Evolutionary conservation across 2,329 filamentous ascomycete species (phyloP), one percentile per base, ranked within the genome.

Genomic region (Tetracladium maxilliforme): DNA sequence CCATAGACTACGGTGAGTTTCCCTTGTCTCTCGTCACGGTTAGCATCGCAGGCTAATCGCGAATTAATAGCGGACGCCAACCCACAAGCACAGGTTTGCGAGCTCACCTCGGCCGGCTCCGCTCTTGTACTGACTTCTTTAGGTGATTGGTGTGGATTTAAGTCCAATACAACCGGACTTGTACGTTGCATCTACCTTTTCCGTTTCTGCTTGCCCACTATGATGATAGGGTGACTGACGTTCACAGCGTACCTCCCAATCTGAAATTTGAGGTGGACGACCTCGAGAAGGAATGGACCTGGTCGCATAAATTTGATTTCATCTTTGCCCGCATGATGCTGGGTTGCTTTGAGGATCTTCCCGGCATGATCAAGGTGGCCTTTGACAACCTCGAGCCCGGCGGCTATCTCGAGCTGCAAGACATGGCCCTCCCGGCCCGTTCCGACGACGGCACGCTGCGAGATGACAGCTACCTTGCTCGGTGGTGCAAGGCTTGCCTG

Each of bases 251-350:
- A 4, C 61, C 62, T 13, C 52, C 58, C 9, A 67, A 67, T 32
- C 49, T 63, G 19, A 48, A 48, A 10, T 67, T 67, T 39, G 42
- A 63, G 23, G 47, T 68, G 7, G 61, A 67, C 31, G 62, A 68
- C 34, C 48, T 59, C 8, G 58, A 64, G 36, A 45, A 56, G 30
- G 42, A 52, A 5, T 70, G 63, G 63, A 45, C 56, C 5, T 30
- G 28, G 4, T 56, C 53, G 27, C 38, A 48, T 3, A 44, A 58
- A 31, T 66, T 64, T 37, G 61, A 66, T 35, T 58, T 56, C 30
- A 57, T 68, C 28, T n/a, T n/a, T n/a, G n/a, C n/a, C 12, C 30
- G 32, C 17, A 25, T 25, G 16, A 19, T 29, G 14, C 10, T 11
- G 14, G 15, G 19, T 19, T 29, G 27, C 16, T 29, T 29, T 15